phyloP scores from a whole-genome alignment of 2,329 filamentous ascomycete species.

The Claviceps maximensis region DNA sequence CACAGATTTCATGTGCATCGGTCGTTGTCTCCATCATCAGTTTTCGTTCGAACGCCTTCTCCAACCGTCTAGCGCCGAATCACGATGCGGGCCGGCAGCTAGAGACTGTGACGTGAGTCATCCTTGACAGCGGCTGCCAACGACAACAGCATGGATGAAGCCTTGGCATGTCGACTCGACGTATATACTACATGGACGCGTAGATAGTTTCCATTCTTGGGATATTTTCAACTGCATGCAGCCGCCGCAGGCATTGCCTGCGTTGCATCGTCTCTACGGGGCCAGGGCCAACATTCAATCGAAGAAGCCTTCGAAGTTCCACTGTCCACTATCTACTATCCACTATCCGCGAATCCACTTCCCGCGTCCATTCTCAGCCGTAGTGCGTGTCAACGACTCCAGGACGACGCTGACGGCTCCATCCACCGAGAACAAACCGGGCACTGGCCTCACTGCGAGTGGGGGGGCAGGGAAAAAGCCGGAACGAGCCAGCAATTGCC shows the following conservation, averaged over 20 bases:
- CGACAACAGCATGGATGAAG: not conserved
- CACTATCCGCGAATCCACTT: no score
- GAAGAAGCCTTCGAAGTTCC: not conserved
- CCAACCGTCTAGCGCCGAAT: not conserved
- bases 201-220: not conserved
- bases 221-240: no score
- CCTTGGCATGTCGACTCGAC: no score
- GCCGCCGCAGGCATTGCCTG: no score
- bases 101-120: not conserved
- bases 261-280: no score
- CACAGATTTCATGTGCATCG: no score
- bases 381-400: conserved; percentile 8
- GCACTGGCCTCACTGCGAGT: conserved; percentile 1
- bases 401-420: not conserved
- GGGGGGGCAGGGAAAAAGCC: conserved; percentile 16
- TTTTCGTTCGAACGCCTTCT: not conserved
- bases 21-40: not conserved
- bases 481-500: conserved; percentile 16
- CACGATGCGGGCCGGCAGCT: not conserved
- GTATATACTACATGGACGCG: no score
- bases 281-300: no score
- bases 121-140: not conserved
- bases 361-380: no score
- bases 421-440: conserved; percentile 21
- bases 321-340: not conserved